Base-by-base conservation (phyloP, 2,329 filamentous ascomycete species). In the Trichophyton equinum region DNA sequence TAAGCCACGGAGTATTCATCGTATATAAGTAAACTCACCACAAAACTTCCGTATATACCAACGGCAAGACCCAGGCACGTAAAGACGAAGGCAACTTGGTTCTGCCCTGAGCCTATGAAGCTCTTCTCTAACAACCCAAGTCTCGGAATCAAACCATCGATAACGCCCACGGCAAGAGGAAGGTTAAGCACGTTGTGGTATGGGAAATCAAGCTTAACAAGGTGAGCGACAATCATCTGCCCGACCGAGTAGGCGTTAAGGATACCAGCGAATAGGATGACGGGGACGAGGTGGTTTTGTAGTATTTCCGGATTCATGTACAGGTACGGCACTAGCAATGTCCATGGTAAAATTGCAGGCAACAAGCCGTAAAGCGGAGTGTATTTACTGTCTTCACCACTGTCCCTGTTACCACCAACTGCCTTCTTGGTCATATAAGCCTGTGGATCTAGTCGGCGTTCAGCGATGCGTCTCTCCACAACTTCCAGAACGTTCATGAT, bases 1-100 rank as follows among this genome's bases (percentile, higher is more conserved):
- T 30, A 25, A 9, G 6, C 13, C 18, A 15, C 36, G 5, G 44
- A 15, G 4, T 46, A 30, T 18, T 2, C 2, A 60, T 18, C 11
- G 18, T 13, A 61, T 33, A 9, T 8, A 60, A 18, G 11, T 49
- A 18, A 44, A 67, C 77, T 69, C 70, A 80, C 88, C 61, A 97
- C 90, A 73, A 99, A 99, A 73, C 91, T 96, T 63, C 90, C 91
- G 76, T 99, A 96, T n/a, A 97, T 85, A 38, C 94, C 94, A 56
- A 96, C 73, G 0, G 87, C 88, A 62, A 89, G 77, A 25, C 94
- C 94, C 25, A 97, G 77, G 77, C 91, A 92, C 70, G 85, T 82
- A 75, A 96, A 97, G 72, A 96, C 83, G 74, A 91, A 96, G 1
- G 89, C 88, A 57, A 96, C 87, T 76, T 96, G 91, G 73, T 95